Conservation (phyloP, 2,329 filamentous ascomycete genomes). For the Penicillium palitans region DNA sequence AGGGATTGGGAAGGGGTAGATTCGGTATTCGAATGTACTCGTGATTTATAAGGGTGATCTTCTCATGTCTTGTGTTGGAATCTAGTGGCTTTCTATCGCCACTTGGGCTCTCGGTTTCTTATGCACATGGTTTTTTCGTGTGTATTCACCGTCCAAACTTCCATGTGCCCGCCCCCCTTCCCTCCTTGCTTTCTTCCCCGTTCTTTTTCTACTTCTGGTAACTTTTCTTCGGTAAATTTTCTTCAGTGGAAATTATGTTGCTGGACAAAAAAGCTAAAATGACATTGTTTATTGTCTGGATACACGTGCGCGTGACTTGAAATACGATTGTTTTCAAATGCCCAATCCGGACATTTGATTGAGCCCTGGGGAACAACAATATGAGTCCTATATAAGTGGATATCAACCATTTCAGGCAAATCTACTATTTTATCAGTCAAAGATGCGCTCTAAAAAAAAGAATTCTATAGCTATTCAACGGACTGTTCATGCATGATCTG, state of each 20-base stretch:
- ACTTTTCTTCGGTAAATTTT: background rate
- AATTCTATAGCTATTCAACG: background rate
- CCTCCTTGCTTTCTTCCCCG: background rate
- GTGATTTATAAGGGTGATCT: background rate
- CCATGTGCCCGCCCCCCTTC: background rate
- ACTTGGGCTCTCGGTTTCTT: background rate
- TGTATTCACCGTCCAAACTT: background rate
- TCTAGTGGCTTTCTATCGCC: background rate
- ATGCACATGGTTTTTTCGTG: background rate
- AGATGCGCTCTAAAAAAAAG: too few species aligned
- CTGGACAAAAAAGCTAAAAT: background rate
- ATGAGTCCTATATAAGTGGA: background rate
- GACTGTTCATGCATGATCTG: background rate
- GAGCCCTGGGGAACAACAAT: background rate
- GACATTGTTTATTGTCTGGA: background rate
- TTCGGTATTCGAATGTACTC: background rate
- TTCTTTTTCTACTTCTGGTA: background rate
- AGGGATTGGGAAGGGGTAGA: slow-evolving; percentile 7
- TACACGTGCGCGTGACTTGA: background rate
- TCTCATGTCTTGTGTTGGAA: background rate
- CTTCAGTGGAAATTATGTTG: background rate
- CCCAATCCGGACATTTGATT: background rate
- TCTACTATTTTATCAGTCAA: background rate
- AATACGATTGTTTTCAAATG: background rate
- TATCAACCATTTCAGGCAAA: background rate